Base-by-base conservation (phyloP, 2,329 filamentous ascomycete genomes). In the Fusarium sp. region DNA sequence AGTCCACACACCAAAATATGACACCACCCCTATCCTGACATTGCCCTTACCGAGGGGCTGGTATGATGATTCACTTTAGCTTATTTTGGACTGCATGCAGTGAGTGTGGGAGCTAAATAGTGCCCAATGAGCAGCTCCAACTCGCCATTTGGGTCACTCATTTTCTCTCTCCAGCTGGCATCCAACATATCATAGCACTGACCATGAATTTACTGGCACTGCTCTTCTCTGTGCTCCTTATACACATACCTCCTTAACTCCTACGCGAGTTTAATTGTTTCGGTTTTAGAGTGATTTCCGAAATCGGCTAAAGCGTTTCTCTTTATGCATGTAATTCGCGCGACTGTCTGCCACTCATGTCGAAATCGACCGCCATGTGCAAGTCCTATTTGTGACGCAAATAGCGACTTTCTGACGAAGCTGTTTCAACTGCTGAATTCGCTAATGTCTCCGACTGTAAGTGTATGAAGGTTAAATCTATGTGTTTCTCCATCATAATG, bases 1-100 rank as follows among this genome's bases (percentile, higher is more conserved):
- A 38, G 19, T 23, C 47, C 35, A 35, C 21, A 19, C 28, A 54
- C n/a, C 47, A 16, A 58, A 30, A 43, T 15, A 63, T 37, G n/a
- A 12, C 13, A 40, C 33, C 28, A 47, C 60, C 44, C 59, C 64
- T 59, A 40, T 57, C 49, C 30, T 54, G 42, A 32, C 18, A 63
- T 52, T 54, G 16, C 37, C 68, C 62, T 64, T 73, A 71, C 71
- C 71, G 61, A 71, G 44, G 30, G 53, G 56, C 40, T 58, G 71
- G 70, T 54, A 73, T 67, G 53, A 40, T 69, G 50, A 67, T 56
- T 73, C 70, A 71, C 62, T 60, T 71, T 57, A 57, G 37, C 37
- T 73, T 54, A 40, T n/a, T 40, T 30, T 70, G 64, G 66, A 43
- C 57, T 73, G 35, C 66, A 67, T 67, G 70, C 47, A 67, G 47